Evolutionary conservation across 768 basidiomycete genomes (phyloP).

Genomic region (Rhodocollybia butyracea): DNA sequence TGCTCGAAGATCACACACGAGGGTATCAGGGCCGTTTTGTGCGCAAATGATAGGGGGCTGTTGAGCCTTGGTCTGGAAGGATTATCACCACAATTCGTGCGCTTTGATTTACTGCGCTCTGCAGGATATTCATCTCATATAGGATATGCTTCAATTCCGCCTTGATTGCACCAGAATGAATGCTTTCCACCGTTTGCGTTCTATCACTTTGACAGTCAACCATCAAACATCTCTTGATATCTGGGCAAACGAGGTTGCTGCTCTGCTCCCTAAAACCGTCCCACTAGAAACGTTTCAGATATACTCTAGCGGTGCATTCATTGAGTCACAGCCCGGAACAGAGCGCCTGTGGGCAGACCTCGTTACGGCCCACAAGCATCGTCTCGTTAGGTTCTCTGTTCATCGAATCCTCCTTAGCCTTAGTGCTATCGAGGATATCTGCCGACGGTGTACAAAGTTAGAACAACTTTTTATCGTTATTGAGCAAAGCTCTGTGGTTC

Average conservation of each 20-base stretch:
- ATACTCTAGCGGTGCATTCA: conserved; percentile 45
- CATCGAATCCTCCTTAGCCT: conserved; percentile 59
- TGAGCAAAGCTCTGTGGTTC: conserved; percentile 44
- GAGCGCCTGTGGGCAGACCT: conserved; percentile 52
- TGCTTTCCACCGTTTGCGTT: conserved; percentile 42
- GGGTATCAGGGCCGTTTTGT: conserved; percentile 54
- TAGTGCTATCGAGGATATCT: conserved; percentile 49
- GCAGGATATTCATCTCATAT: conserved; percentile 4
- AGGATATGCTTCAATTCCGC: conserved; percentile 56
- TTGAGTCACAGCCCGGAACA: conserved; percentile 31
- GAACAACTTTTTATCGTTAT: conserved; percentile 65
- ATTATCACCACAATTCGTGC: conserved; percentile 58
- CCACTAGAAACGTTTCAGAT: conserved; percentile 63
- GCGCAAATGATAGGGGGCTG: conserved; percentile 43
- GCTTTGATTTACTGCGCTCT: conserved; percentile 11
- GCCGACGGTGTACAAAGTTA: conserved; percentile 47
- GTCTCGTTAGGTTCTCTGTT: conserved; percentile 56
- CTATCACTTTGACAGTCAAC: conserved; percentile 56
- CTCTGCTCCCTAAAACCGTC: conserved; percentile 38
- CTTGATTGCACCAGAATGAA: conserved; percentile 28
- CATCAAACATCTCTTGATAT: conserved; percentile 28
- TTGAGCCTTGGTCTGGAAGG: conserved; percentile 58
- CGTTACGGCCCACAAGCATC: conserved; percentile 44
- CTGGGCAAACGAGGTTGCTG: conserved; percentile 44
- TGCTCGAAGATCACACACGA: conserved; percentile 66